Base-by-base conservation (phyloP, 1,284 basidiomycete species). In the Ustilago hordei region DNA sequence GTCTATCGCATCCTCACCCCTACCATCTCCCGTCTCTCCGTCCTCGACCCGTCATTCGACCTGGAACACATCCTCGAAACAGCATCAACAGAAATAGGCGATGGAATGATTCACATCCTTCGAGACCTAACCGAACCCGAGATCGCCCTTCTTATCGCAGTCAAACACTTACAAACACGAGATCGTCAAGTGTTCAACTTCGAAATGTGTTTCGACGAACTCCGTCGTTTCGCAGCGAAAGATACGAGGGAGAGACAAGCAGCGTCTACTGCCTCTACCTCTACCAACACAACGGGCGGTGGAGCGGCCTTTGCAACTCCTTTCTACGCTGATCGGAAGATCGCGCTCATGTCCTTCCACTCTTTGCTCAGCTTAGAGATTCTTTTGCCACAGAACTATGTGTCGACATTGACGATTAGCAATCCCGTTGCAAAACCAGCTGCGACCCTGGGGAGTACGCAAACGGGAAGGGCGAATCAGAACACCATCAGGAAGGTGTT, bases 161-260 rank as follows among this genome's bases (percentile, higher is more conserved):
- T 84, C 43, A 82, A 81, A 53, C 84, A 85, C n/a, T 61, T 85
- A 0, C 77, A 80, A 54, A 69, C 73, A 3, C 72, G 77, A 17
- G 82, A 81, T 47, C 71, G 78, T 11, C 45, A 55, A n/a, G 66
- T 79, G n/a, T 85, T 85, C 66, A 85, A 83, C 60, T 85, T 85
- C 57, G 84, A 84, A 64, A 84, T 85, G 82, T 75, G 72, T 36
- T 81, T 81, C 39, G 74, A 81, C 47, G 81, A 84, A 41, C 53
- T 85, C 0, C 38, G 64, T 5, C 72, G 79, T 3, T 85, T 84
- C 54, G 83, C 68, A 7, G 55, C 67, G 0, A 39, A 68, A 23
- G 71, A 78, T 8, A 60, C 60, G 1, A 19, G 69, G 2, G 69
- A 77, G 39, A 59, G 71, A 4, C 63, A 65, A 50, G 63, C 75